Base-by-base conservation (phyloP, 2,329 filamentous ascomycete genomes). In the Colletotrichum higginsianum region DNA sequence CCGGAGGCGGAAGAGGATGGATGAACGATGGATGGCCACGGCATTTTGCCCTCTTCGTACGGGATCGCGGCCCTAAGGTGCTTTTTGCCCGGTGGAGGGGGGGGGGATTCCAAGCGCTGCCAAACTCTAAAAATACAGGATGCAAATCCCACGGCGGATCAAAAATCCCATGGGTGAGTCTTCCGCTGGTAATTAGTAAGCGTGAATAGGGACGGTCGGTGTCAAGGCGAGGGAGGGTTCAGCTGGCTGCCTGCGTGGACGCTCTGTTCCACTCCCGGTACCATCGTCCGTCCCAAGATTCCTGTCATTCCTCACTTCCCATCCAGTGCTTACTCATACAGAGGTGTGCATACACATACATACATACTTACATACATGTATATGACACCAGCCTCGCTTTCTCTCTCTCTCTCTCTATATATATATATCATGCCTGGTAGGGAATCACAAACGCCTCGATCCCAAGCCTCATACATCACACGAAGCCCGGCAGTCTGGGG, bases 91-190 rank as follows among this genome's bases (percentile, higher is more conserved):
- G 67, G 66, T 16, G 23, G 66, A 23, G 26, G 49, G 38, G 4
- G 26, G 26, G 4, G 26, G 26, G 26, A 26, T 30, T 6, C 30
- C 47, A 70, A 53, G 67, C 67, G 55, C 55, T 47, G 47, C 21
- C 62, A 61, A 70, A 70, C 62, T 61, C 49, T 70, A 66, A 42
- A 35, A 35, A 26, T 18, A 5, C 26, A 30, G 26, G 35, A 47
- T 38, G 18, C 46, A 30, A 52, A 40, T 38, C 35, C 40, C 40
- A 66, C 62, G 40, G 62, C 47, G 60, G 56, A 66, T 61, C 55
- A 38, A 55, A 49, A 70, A 66, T 70, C 47, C 67, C 67, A 70
- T 70, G 52, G 52, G 26, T 18, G 13, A 44, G 38, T 30, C 23
- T 61, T 40, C 46, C 26, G 26, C 26, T 30, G 26, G 2, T 30